Evolutionary conservation across 2,329 filamentous ascomycete genomes (phyloP), one percentile per base, ranked within the genome.

Genomic region (Alternaria sp.): DNA sequence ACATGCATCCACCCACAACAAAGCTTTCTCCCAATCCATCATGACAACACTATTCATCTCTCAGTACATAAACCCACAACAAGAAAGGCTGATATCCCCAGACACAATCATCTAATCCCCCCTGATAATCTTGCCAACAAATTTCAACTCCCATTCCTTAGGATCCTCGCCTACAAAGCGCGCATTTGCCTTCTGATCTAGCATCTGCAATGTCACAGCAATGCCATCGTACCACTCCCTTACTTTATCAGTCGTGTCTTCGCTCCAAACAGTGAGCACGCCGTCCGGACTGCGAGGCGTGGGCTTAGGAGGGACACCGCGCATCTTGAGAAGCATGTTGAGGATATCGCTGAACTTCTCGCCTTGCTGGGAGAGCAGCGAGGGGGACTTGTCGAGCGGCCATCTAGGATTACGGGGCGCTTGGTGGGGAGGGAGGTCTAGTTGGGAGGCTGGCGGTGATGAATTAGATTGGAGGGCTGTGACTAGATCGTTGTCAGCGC

Each of bases 281-380:
- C 79, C 77, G 50, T 81, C 75, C 11, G 71, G 65, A 40, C 66
- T 64, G n/a, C 74, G 63, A 4, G 72, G 59, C 6, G 73, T 63
- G 5, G 79, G 81, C 54, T 79, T 81, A 0, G 83, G 83, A 5
- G 81, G 81, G 5, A 85, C 78, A 12, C 78, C 80, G 7, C 87
- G 85, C 84, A 89, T 87, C 66, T 85, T 85, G 51, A 89, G 78
- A 30, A 89, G 77, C 81, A 87, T 87, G 60, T 84, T 82, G 5
- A 89, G 76, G 30, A 88, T 84, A 55, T 87, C 84, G 19, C 85
- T 83, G 65, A 89, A 88, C n/a, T 82, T 82, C 57, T 87, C 84
- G 44, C 85, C 87, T 75, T 89, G 86, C 49, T 81, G 81, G 50
- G 83, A 85, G 67, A 87, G 86, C 47, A 83, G 81, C 0, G 80